Evolutionary conservation across 306 rosid species (phyloP), one percentile per base, ranked within the genome.

Genomic region (Acacia confusa): DNA sequence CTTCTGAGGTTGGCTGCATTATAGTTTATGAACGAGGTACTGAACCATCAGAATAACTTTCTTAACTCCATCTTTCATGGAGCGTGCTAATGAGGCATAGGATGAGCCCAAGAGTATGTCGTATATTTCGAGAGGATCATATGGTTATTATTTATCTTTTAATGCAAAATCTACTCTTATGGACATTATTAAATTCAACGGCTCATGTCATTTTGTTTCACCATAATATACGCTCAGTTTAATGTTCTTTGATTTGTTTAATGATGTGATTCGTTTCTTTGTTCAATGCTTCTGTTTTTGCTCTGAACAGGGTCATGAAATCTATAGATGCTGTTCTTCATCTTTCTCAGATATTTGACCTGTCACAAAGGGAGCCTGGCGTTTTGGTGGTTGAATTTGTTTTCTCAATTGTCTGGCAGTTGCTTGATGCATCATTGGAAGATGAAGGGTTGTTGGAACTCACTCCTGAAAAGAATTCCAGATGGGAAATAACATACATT

Each of bases 391-490:
- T 95, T 64, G 88, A 84, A 79, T 93, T 90, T 73, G 58, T 95
- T 44, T 91, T 95, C 79, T 82, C 97, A 9, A 71, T 82, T 70
- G 89, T 88, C 41, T 88, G 86, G 84, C 97, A 90, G 82, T 85
- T 95, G 72, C 87, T 95, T 61, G 94, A 95, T 82, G 97, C 99
- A 2, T 85, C 97, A 40, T 85, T 95, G 28, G 92, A 84, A 44
- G 97, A 93, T 36, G 97, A 93, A 79, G 99, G 98, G 12, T 69
- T 95, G 82, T 81, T 95, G 19, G 85, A 90, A 80, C 88, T 34
- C 30, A 72, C 82, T 45, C 76, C 60, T 32, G 89, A 88, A 75
- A 86, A 82, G 83, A 85, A 78, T 44, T 87, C 89, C 75, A 86
- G 5, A 72, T 92, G 92, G 92, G 78, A 75, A 61, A 65, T 83